Base-by-base conservation (phyloP, 192 early-diverging fungal genomes). In the Backusella parvicylindrica region DNA sequence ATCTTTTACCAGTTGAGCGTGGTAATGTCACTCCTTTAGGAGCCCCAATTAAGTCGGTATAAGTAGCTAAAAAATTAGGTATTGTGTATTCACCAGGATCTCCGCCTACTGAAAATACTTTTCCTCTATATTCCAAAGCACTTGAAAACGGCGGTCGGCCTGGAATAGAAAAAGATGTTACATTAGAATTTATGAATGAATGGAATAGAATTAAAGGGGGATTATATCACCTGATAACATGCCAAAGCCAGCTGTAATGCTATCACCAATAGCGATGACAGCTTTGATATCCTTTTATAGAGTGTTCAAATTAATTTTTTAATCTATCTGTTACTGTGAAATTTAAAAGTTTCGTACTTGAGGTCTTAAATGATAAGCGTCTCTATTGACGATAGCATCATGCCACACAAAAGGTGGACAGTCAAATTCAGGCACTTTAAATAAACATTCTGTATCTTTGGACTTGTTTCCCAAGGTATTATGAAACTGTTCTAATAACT, bases 191-290 rank as follows among this genome's bases (percentile, higher is more conserved):
- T 21, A 56, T 28, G 53, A 56, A 56, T 12, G 23, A 11, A 56
- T 23, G 38, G 11, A 56, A 23, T 21, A 50, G 6, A 21, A 4
- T 56, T 7, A 56, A 21, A 23, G 21, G 6, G 18, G 12, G 0
- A 47, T 11, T 26, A 56, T 21, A 26, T 36, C 82, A 83, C 84
- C 84, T 56, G 86, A 85, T 12, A 80, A 21, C 85, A 86, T 85
- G 31, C 84, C 87, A 56, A 88, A 88, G 36, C 87, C 87, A n/a
- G 87, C 87, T 16, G 84, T 77, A 37, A 88, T 86, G 31, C 83
- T 85, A 64, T 88, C 87, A 28, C 87, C 87, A 9, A 88, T 75
- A 18, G 84, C 81, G 16, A 84, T 77, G 26, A 88, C 79, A 13
- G 79, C 74, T 79, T 83, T 82, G 33, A 88, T 84, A 31, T 88